Evolutionary conservation across 371 early-diverging fungal genomes (phyloP), one percentile per base, ranked within the genome.

Genomic region (Capillidium heterosporum): DNA sequence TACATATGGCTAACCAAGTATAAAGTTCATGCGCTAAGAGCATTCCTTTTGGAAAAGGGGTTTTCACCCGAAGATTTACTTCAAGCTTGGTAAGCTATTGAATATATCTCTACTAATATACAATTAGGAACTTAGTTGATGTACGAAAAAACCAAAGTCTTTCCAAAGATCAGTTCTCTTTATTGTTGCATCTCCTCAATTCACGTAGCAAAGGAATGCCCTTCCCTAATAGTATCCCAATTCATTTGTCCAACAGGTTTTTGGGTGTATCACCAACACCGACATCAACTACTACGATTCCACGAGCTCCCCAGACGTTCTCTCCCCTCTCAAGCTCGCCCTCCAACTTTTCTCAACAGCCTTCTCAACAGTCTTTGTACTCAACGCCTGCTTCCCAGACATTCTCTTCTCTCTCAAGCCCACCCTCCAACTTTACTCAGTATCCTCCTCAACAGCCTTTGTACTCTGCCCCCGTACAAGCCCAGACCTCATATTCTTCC

Each of bases 101-200:
- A 28, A 29, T 32, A 23, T 35, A 21, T 21, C 1, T 2, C 24
- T 50, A 19, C 35, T 27, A 13, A 51, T 51, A 26, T 51, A 24
- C 1, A 15, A 32, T 23, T 32, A 51, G 52, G 55, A 43, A 7
- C 24, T 43, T 54, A n/a, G 43, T 54, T 39, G 55, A 54, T 54
- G 55, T 54, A 11, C 21, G 28, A 54, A 54, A 42, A 42, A n/a
- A 21, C 4, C 35, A 32, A 27, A 8, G 23, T 7, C 19, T 54
- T 7, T 19, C n/a, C 26, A 54, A 54, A 24, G 55, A 54, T 24
- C 55, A 54, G 42, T 54, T 42, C 24, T 13, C 42, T 21, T 19
- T 54, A 13, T 27, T 54, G 4, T 21, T 54, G 15, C 55, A 54
- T 54, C 21, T 54, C 5, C n/a, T 54, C 10, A 54, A 54, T 32